Evolutionary conservation across 768 basidiomycete genomes (phyloP), one percentile per base, ranked within the genome.

Genomic region (Tylopilus sp.): DNA sequence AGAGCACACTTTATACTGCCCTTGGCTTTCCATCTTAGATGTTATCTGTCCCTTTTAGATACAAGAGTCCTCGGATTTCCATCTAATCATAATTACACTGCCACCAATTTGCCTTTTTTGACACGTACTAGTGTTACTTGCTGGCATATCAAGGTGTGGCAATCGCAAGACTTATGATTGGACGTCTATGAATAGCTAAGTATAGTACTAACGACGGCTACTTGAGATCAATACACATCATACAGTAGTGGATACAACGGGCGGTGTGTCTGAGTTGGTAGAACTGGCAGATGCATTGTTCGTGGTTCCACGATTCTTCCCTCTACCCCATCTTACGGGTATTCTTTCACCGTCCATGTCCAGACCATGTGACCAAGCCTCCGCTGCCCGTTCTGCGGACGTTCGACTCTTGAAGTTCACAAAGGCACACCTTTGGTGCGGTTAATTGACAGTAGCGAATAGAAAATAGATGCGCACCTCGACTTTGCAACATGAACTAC

Each of bases 351-450:
- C 87, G 26, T 92, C 87, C 24, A 98, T 76, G 59, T 96, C 95
- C 11, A 98, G 74, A 2, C 95, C 94, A 56, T 86, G 85, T n/a
- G 92, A 83, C 84, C 95, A 92, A 11, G 88, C 86, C 57, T 89
- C 83, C 1, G 95, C 95, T 0, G 91, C 93, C 16, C 76, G 74
- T 71, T 99, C 97, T 16, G 97, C 95, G n/a, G 82, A 76, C 7
- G 76, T 64, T 19, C 97, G 81, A 49, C 88, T 83, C 60, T 80
- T 85, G 75, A 98, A 98, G 70, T 98, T 98, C 48, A 97, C 80
- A 70, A 99, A 99, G 1, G 96, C 97, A 72, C 94, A 96, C 70
- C 90, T 90, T 53, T 16, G 36, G 19, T 48, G 19, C 19, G 6
- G n/a, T 58, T 44, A 53, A 47, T 49, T 7, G 17, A 37, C 25